Evolutionary conservation across 805 yeast species (phyloP).

Genomic region (Blastobotrys peoriensis): DNA sequence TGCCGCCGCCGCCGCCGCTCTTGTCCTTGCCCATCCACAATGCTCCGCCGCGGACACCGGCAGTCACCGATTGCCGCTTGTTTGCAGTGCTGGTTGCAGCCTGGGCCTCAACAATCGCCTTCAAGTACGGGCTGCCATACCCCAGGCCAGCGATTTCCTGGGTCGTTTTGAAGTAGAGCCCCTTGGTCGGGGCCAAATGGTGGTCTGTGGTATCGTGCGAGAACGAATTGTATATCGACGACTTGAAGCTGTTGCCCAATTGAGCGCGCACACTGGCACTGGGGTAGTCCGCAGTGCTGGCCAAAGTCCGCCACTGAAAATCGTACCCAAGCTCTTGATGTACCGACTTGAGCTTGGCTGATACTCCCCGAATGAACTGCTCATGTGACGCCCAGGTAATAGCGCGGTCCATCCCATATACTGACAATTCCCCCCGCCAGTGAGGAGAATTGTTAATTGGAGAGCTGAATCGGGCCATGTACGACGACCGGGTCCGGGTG

Average conservation of each 20-base stretch:
- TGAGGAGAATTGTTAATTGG: constrained; percentile 44
- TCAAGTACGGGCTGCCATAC: constrained; percentile 25
- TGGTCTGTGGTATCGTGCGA: constrained; percentile 39
- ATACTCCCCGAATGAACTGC: constrained; percentile 42
- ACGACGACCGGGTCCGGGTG: constrained; percentile 53
- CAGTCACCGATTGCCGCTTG: constrained; percentile 13
- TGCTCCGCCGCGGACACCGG: constrained; percentile 44
- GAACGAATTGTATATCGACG: constrained; percentile 42
- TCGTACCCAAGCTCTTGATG: constrained; percentile 51
- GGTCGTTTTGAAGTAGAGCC: constrained; percentile 36
- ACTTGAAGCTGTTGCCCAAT: constrained; percentile 60
- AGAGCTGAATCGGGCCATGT: constrained; percentile 44
- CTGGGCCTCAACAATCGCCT: constrained; percentile 31
- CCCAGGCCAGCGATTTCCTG: constrained; percentile 42
- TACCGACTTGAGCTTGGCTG: constrained; percentile 32
- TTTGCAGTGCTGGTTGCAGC: constrained; percentile 26
- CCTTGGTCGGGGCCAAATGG: constrained; percentile 42
- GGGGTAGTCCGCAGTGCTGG: constrained; percentile 41
- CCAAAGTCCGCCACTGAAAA: constrained; percentile 49
- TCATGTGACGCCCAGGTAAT: constrained; percentile 50
- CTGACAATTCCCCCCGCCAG: constrained; percentile 50
- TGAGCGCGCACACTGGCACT: constrained; percentile 50
- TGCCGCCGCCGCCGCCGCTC: no score
- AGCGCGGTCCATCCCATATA: constrained; percentile 45
- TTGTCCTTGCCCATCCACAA: constrained; percentile 36